Evolutionary conservation across 116 monocot species (phyloP).

Genomic region (Posidonia oceanica): DNA sequence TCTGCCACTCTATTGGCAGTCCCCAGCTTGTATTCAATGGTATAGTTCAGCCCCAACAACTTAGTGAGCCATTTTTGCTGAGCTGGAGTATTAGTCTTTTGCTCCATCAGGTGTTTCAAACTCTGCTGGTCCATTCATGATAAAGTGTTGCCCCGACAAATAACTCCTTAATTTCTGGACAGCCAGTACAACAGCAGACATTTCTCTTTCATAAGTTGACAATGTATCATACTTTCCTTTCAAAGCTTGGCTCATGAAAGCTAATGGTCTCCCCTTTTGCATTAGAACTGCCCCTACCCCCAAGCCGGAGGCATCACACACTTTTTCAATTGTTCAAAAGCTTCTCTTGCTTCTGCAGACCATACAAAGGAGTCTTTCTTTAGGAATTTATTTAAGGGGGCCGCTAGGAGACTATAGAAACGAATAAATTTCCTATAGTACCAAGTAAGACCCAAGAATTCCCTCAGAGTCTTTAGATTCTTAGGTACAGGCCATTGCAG

Average conservation of each 20-base stretch:
- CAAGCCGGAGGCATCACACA: not conserved
- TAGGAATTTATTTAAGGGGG: too few species aligned
- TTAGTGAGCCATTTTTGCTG: not conserved
- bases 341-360: too few species aligned
- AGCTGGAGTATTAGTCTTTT: not conserved
- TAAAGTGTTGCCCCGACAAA: not conserved
- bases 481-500: too few species aligned
- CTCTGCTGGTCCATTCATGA: not conserved
- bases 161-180: not conserved
- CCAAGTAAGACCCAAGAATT: too few species aligned
- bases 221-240: not conserved
- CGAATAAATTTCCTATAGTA: too few species aligned
- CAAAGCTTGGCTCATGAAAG: conserved; percentile 4
- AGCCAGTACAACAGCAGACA: not conserved
- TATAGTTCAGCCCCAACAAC: not conserved
- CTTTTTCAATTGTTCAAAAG: not conserved
- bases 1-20: not conserved
- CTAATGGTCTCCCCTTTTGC: not conserved
- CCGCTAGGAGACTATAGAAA: too few species aligned
- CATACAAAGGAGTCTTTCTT: too few species aligned
- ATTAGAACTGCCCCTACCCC: not conserved
- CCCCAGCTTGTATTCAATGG: not conserved
- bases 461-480: too few species aligned
- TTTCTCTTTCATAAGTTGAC: not conserved
- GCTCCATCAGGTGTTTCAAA: not conserved